Base-by-base conservation (phyloP, 140 eudicot genomes). In the Flaveria floridana region DNA sequence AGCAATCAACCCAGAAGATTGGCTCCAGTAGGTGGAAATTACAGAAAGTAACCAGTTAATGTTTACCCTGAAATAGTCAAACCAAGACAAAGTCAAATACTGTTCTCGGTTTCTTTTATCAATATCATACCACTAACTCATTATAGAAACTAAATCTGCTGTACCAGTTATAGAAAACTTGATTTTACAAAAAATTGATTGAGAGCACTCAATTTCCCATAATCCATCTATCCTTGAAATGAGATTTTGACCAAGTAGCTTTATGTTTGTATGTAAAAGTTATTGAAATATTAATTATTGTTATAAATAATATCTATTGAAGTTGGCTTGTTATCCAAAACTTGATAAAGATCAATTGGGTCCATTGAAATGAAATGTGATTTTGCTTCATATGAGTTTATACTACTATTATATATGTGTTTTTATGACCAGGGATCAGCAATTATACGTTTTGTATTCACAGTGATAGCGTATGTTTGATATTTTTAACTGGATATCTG, bases 21-120 rank as follows among this genome's bases (percentile, higher is more conserved):
- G 48, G 48, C 70, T 64, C 23, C 48, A 34, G 70, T 15, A n/a
- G 28, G 71, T 18, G 71, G 34, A 65, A 65, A 39, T 65, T 65
- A 39, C 30, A 65, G 28, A 37, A 34, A 15, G 14, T 64, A 64
- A 64, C 70, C 30, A 39, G 53, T n/a, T n/a, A n/a, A n/a, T n/a
- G n/a, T n/a, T n/a, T n/a, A n/a, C n/a, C n/a, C n/a, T n/a, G n/a
- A n/a, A n/a, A n/a, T n/a, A n/a, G n/a, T n/a, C n/a, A n/a, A n/a
- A n/a, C n/a, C n/a, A n/a, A n/a, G n/a, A n/a, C n/a, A n/a, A n/a
- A 66, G 53, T 66, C 30, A 66, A 18, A 41, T 19, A n/a, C 3
- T 41, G 28, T 64, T 34, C 50, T 66, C 13, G 2, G 5, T 16
- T 66, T 66, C 53, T 19, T 37, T 39, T 9, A 41, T 39, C 53